A percentile compares a stretch with the other conserved stretches of the same genome.
These are phyloP conservation scores for Rosa multiflora DNA, from an alignment of 306 rosid genomes.

Conservation along the genomic window DNA sequence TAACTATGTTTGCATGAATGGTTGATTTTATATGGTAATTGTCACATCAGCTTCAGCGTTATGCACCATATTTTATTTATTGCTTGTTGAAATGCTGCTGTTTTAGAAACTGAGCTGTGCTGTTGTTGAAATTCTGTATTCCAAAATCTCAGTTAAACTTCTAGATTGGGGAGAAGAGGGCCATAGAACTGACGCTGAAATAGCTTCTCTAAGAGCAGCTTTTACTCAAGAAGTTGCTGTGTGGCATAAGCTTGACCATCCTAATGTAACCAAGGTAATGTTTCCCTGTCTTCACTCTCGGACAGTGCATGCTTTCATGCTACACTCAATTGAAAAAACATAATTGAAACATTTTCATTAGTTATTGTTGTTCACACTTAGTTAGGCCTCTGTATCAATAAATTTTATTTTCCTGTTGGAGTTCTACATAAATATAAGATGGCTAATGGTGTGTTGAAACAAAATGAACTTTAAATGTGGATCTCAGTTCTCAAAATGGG, in stretches of 20 bases:
- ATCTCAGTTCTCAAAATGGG: neutral
- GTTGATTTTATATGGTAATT: neutral
- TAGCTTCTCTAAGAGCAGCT: slow-evolving; percentile 93
- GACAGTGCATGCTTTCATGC: neutral
- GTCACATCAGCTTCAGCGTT: neutral
- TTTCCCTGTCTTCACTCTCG: slow-evolving; percentile 12
- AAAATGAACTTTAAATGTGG: slow-evolving; percentile 3
- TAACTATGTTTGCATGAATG: slow-evolving; percentile 3
- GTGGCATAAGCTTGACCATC: slow-evolving; percentile 99
- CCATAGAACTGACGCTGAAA: slow-evolving; percentile 93
- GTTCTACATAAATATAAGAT: neutral
- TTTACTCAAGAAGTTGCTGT: slow-evolving; percentile 98
- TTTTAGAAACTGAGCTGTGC: neutral
- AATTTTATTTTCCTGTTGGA: neutral
- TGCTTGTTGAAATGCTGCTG: neutral
- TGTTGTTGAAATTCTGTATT: neutral
- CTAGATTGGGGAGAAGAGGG: slow-evolving; percentile 99
- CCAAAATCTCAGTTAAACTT: slow-evolving; percentile 73
- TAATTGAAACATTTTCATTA: neutral
- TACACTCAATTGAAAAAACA: neutral
- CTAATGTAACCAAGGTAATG: slow-evolving; percentile 88
- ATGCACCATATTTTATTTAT: neutral
- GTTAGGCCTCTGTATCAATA: neutral
- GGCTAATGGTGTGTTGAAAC: neutral
- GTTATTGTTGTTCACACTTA: neutral